Percentiles rank a stretch among this genome's conserved stretches.
phyloP scores from a whole-genome alignment of 345 rosid genomes.

The Moringa oleifera region DNA sequence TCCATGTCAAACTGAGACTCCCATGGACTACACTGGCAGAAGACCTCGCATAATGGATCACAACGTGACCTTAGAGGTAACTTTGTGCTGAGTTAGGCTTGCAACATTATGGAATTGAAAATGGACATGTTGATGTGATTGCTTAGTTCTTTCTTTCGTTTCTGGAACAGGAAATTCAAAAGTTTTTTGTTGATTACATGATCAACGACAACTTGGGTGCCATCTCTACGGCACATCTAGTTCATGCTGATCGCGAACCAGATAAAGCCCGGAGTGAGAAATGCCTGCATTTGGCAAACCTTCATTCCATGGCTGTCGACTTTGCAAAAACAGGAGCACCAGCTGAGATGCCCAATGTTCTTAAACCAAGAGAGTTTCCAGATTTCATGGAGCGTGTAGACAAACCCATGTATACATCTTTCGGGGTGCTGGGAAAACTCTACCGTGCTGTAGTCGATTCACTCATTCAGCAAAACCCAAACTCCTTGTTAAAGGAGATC shows the following conservation, averaged over 20 bases:
- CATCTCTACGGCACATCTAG: conserved; percentile 87
- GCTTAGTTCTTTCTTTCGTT: conserved; percentile 3
- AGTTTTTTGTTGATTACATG: conserved; percentile 83
- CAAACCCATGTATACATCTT: conserved; percentile 55
- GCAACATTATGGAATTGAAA: not conserved
- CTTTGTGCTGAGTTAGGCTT: not conserved
- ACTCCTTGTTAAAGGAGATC: conserved; percentile 27
- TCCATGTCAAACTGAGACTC: conserved; percentile 60
- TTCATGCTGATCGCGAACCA: conserved; percentile 81
- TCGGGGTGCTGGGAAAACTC: conserved; percentile 66
- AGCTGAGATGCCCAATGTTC: conserved; percentile 75
- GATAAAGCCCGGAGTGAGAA: conserved; percentile 63
- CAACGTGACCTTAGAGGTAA: conserved; percentile 76
- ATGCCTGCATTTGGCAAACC: conserved; percentile 73
- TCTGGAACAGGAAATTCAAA: conserved; percentile 73
- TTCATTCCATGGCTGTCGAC: conserved; percentile 94
- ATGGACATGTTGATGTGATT: not conserved
- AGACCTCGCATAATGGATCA: conserved; percentile 83
- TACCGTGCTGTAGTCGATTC: conserved; percentile 53
- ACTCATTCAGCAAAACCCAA: conserved; percentile 20
- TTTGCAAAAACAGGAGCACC: conserved; percentile 95
- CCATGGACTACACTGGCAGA: conserved; percentile 83
- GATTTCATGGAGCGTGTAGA: conserved; percentile 84
- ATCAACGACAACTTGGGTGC: conserved; percentile 82
- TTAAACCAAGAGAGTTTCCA: conserved; percentile 82